These are phyloP conservation scores for Microthlaspi erraticum DNA, from an alignment of 345 rosid species.

Conservation along the genomic window DNA sequence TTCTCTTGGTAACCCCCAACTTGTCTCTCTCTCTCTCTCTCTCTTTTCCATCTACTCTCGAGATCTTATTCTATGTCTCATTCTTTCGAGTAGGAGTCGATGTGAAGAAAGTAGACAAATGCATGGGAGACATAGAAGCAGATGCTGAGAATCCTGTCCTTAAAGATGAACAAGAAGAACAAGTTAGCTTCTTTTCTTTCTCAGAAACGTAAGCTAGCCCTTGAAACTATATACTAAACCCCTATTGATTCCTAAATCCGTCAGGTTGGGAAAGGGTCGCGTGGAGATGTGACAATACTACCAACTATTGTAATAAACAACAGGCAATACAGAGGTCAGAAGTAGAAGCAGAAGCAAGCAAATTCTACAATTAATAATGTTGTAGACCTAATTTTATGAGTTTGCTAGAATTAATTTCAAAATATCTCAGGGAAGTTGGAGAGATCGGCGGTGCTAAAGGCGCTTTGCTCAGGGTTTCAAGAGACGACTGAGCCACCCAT, in stretches of 20 bases:
- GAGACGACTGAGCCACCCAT: slow-evolving; percentile 95
- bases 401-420: too few species aligned
- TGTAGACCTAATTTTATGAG: too few species aligned
- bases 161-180: slow-evolving; percentile 78
- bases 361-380: neutral
- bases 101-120: slow-evolving; percentile 64
- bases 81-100: slow-evolving; percentile 55
- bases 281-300: slow-evolving; percentile 95
- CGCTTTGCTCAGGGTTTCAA: slow-evolving; percentile 88
- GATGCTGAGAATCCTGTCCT: slow-evolving; percentile 71
- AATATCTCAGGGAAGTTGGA: slow-evolving; percentile 77
- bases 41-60: neutral
- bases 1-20: slow-evolving; percentile 52
- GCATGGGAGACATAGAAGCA: slow-evolving; percentile 78
- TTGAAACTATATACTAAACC: neutral
- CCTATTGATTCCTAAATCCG: neutral
- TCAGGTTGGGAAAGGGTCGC: slow-evolving; percentile 84
- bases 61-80: neutral
- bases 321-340: slow-evolving; percentile 88
- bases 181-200: slow-evolving; percentile 47
- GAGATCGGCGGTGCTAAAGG: slow-evolving; percentile 85
- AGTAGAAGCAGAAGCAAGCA: slow-evolving; percentile 3
- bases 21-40: neutral
- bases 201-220: slow-evolving; percentile 2
- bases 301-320: slow-evolving; percentile 92